Evolutionary conservation across 768 basidiomycete species (phyloP).

Genomic region (Lactarius tabidus): DNA sequence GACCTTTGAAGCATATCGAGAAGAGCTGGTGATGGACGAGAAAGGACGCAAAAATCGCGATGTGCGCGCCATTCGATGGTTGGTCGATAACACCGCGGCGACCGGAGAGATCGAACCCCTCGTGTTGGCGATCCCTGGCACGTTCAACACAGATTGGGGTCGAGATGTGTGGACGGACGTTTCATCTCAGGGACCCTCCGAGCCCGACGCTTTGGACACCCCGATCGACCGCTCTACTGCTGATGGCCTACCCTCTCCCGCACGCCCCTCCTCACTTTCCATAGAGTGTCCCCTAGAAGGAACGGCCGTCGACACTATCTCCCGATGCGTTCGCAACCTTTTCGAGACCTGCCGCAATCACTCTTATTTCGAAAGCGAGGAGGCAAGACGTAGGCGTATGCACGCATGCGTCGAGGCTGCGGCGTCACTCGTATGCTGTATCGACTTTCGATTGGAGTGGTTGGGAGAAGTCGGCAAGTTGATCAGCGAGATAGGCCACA

Average conservation of each 20-base stretch:
- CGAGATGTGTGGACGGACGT: constrained; percentile 4
- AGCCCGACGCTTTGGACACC: no score
- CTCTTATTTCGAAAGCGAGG: background rate
- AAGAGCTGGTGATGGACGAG: constrained; percentile 3
- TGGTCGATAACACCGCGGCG: no score
- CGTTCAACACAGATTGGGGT: constrained; percentile 8
- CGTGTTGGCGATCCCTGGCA: constrained; percentile 7
- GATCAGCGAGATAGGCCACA: background rate
- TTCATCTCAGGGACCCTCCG: background rate
- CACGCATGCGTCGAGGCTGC: background rate
- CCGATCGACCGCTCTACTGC: background rate
- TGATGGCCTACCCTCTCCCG: background rate
- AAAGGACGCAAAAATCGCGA: background rate
- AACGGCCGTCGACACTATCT: background rate
- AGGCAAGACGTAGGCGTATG: constrained; percentile 1
- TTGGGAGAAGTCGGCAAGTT: no score
- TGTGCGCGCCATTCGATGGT: background rate
- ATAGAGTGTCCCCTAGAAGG: no score
- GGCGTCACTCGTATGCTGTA: no score
- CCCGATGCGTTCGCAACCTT: background rate
- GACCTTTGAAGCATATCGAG: constrained; percentile 4
- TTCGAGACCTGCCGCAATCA: no score
- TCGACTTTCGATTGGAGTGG: no score
- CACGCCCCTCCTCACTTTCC: fast-evolving
- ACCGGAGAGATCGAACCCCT: constrained; percentile 13